Evolutionary conservation across 352 stramenopile genomes (phyloP).

Genomic region (Phytophthora ohioensis): DNA sequence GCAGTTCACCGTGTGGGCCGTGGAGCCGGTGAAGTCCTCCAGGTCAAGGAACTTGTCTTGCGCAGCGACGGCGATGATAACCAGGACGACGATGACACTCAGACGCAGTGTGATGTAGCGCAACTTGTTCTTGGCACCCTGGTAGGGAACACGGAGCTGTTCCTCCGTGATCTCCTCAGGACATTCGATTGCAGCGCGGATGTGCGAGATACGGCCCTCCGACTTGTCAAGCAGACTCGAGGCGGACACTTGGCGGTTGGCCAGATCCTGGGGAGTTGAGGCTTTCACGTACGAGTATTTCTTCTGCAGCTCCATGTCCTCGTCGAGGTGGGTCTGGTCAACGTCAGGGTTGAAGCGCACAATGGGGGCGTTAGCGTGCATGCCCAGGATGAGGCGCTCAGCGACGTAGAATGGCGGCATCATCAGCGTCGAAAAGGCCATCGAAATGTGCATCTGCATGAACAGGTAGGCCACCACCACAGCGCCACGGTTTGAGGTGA

Average conservation of each 20-base stretch:
- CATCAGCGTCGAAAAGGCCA: slow-evolving; percentile 32
- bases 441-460: slow-evolving; percentile 39
- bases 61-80: slow-evolving; percentile 50
- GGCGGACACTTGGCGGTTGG: slow-evolving; percentile 24
- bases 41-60: slow-evolving; percentile 62
- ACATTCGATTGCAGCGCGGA: slow-evolving; percentile 25
- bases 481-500: slow-evolving; percentile 30
- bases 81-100: slow-evolving; percentile 47
- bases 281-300: slow-evolving; percentile 36
- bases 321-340: slow-evolving; percentile 16
- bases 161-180: slow-evolving; percentile 41
- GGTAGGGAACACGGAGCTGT: slow-evolving; percentile 45
- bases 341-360: slow-evolving; percentile 30
- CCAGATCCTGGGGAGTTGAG: slow-evolving; percentile 31
- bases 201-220: slow-evolving; percentile 30
- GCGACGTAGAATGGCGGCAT: slow-evolving; percentile 38
- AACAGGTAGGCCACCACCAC: slow-evolving; percentile 36
- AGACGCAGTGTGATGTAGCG: slow-evolving; percentile 53
- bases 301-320: slow-evolving; percentile 35
- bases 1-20: slow-evolving; percentile 37
- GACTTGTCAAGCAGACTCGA: slow-evolving; percentile 33
- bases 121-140: slow-evolving; percentile 45
- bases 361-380: slow-evolving; percentile 31
- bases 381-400: slow-evolving; percentile 34
- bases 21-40: slow-evolving; percentile 32